These are phyloP conservation scores for Aspergillus fischeri DNA, from an alignment of 2,329 filamentous ascomycete genomes.

Conservation along the genomic window DNA sequence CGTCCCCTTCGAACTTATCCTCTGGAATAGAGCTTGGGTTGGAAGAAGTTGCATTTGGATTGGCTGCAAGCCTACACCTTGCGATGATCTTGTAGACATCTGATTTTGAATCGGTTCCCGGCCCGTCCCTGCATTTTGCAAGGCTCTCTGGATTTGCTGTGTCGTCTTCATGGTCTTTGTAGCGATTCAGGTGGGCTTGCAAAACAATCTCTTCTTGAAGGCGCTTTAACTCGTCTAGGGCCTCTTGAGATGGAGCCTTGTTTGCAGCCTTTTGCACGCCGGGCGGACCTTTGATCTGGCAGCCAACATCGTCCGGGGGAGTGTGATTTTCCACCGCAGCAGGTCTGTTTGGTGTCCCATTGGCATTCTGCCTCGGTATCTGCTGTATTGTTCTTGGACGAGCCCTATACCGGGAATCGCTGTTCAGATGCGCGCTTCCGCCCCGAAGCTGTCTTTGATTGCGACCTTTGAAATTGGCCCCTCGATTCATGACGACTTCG, in stretches of 20 bases:
- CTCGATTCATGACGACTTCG: slow-evolving; percentile 16
- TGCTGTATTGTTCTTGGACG: neutral
- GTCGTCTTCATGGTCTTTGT: slow-evolving; percentile 4
- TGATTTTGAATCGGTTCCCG: slow-evolving; percentile 22
- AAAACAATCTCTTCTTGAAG: slow-evolving; percentile 17
- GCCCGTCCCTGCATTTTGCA: slow-evolving; percentile 22
- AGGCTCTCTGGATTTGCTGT: slow-evolving; percentile 19
- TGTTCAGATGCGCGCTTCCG: neutral
- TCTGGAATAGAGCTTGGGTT: neutral
- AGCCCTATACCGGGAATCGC: neutral
- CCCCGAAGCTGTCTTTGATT: neutral
- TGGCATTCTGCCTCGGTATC: neutral
- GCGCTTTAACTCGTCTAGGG: slow-evolving; percentile 16
- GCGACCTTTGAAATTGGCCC: neutral
- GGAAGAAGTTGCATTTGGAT: neutral
- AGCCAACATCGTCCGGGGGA: neutral
- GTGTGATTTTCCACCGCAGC: neutral
- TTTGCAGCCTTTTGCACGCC: neutral
- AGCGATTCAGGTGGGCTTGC: slow-evolving; percentile 10
- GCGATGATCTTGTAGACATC: slow-evolving; percentile 15
- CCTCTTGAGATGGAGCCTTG: slow-evolving; percentile 8
- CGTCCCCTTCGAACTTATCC: neutral
- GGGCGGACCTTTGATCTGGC: neutral
- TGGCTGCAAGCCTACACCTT: slow-evolving; percentile 2
- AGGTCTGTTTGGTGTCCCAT: neutral